These are phyloP conservation scores for Saccharomycopsis malanga DNA, from an alignment of 805 yeast genomes.

Conservation along the genomic window DNA sequence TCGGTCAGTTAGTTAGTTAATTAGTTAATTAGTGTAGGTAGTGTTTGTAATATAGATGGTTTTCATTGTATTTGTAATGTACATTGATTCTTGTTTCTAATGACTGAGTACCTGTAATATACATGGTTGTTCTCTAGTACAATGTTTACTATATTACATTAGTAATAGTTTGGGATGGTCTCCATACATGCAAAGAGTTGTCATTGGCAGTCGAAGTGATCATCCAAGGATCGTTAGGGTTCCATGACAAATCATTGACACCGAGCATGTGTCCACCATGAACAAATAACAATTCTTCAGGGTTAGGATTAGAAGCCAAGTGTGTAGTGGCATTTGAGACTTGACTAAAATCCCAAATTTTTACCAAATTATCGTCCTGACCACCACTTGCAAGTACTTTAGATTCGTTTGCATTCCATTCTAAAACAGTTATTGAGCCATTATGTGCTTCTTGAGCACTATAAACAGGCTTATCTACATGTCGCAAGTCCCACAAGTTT, in stretches of 20 bases:
- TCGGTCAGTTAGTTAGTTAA: too few relatives aligned
- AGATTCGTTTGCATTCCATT: constrained; percentile 61
- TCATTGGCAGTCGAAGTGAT: constrained; percentile 77
- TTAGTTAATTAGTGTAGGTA: too few relatives aligned
- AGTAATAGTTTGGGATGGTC: constrained; percentile 45
- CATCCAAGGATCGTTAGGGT: constrained; percentile 60
- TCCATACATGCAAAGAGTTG: constrained; percentile 83
- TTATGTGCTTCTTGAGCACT: constrained; percentile 35
- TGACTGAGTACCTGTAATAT: too few relatives aligned
- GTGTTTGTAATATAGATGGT: too few relatives aligned
- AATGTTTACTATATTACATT: too few relatives aligned
- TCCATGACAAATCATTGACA: constrained; percentile 81
- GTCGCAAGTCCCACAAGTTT: constrained; percentile 61
- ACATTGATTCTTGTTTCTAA: too few relatives aligned
- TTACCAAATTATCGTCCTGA: constrained; percentile 57
- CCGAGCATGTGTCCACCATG: constrained; percentile 90
- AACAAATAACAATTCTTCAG: constrained; percentile 41
- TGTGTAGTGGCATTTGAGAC: constrained; percentile 17
- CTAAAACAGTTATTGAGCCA: constrained; percentile 54
- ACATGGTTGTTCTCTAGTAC: too few relatives aligned
- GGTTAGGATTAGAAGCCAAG: constrained; percentile 23
- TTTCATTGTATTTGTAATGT: too few relatives aligned
- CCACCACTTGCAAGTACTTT: constrained; percentile 57
- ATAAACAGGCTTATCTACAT: constrained; percentile 28
- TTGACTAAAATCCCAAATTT: constrained; percentile 48